phyloP scores from a whole-genome alignment of 176 grass and related monocot genomes.

The Rhynchospora breviuscula region DNA sequence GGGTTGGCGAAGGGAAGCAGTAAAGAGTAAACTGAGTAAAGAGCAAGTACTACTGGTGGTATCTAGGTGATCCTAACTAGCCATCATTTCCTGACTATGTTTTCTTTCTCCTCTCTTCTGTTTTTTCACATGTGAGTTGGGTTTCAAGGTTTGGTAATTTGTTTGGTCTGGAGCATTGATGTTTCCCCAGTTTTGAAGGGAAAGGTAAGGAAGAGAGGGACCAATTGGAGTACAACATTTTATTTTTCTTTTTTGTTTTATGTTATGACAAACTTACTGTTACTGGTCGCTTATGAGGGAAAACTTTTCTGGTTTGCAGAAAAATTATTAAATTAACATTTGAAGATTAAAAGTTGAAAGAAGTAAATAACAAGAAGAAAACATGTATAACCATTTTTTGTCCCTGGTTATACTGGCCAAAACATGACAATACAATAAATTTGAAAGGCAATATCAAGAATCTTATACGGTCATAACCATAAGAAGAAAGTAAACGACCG shows the following conservation, averaged over 20 bases:
- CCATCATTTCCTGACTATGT: conserved; percentile 22
- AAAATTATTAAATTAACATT: neutral
- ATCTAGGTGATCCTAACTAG: conserved; percentile 17
- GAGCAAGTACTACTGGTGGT: conserved; percentile 18
- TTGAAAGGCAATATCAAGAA: too few relatives aligned
- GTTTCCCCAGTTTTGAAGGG: conserved; percentile 14
- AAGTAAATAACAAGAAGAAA: too few relatives aligned
- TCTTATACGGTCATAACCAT: too few relatives aligned
- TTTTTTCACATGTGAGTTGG: neutral
- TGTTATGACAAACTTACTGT: neutral
- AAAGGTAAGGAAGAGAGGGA: conserved; percentile 2
- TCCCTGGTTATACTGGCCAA: too few relatives aligned
- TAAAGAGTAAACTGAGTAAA: conserved; percentile 22
- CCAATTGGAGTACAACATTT: neutral
- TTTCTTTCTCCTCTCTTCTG: neutral
- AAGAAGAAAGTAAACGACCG: too few relatives aligned
- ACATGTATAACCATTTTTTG: too few relatives aligned
- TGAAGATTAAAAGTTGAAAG: too few relatives aligned
- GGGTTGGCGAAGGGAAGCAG: conserved; percentile 6
- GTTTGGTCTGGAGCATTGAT: neutral
- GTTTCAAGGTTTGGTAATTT: neutral
- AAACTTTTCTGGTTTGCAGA: neutral
- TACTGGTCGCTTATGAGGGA: neutral
- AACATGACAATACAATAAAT: too few relatives aligned
- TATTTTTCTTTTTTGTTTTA: neutral